A percentile compares a stretch with the other conserved stretches of the same genome.
These are phyloP conservation scores for Schwanniomyces vanrijiae DNA, from an alignment of 805 yeast species.

Conservation along the genomic window DNA sequence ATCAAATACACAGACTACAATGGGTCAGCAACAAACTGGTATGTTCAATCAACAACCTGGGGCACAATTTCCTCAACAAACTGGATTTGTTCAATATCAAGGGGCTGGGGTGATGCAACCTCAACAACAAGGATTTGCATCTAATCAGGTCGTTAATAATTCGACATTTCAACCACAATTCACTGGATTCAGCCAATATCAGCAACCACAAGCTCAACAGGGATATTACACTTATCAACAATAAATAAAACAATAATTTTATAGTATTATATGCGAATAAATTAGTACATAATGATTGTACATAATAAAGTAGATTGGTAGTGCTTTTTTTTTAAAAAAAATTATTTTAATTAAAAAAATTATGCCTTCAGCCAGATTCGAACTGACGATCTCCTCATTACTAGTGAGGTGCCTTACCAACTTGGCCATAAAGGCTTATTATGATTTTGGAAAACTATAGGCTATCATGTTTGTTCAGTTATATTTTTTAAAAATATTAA, in stretches of 20 bases:
- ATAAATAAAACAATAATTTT: not conserved
- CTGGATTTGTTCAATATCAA: conserved; percentile 8
- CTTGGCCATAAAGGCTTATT: conserved; percentile 32
- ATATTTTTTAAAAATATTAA: too few relatives aligned
- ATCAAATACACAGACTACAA: conserved; percentile 17
- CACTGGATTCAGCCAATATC: conserved; percentile 4
- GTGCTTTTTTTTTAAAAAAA: too few relatives aligned
- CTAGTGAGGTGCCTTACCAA: conserved; percentile 36
- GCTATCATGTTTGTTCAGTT: too few relatives aligned
- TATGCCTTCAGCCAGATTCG: conserved; percentile 31
- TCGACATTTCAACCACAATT: not conserved
- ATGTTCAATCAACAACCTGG: conserved; percentile 7
- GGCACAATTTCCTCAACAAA: conserved; percentile 9
- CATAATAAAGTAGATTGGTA: too few relatives aligned
- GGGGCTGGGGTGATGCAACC: conserved; percentile 1
- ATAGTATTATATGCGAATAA: not conserved
- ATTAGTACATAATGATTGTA: too few relatives aligned
- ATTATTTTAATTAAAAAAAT: conserved; percentile 10
- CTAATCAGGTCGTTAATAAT: not conserved
- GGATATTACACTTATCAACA: conserved; percentile 5
- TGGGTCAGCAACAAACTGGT: conserved; percentile 11
- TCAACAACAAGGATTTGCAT: conserved; percentile 1
- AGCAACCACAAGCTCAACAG: conserved; percentile 14
- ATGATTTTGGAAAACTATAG: not conserved
- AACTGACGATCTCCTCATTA: conserved; percentile 32